Evolutionary conservation across 352 stramenopile species (phyloP), one percentile per base, ranked within the genome.

Genomic region (Pythium chondricola): DNA sequence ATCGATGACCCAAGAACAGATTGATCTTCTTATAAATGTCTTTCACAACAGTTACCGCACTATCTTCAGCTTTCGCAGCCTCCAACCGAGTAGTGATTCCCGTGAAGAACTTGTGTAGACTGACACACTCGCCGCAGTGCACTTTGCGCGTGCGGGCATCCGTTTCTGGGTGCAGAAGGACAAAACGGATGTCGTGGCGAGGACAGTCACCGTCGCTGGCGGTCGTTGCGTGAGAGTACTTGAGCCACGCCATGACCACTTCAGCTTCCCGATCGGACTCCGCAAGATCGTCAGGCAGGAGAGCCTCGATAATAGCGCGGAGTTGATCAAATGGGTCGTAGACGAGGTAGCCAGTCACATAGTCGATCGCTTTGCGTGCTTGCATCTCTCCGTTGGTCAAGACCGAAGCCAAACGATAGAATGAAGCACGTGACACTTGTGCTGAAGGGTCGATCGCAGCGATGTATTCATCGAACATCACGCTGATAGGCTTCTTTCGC

Each of bases 191-290:
- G 25, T 52, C 26, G 13, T 52, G 45, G 14, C 47, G 39, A 10
- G 47, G 47, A 22, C 47, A 51, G 1, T 33, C 3, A 6, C n/a
- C 22, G 29, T 33, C 29, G 13, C 7, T 33, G 8, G 7, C 13
- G 13, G 7, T 33, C 29, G 7, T 33, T 33, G 46, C 48, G n/a
- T 48, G 37, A 2, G 29, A 14, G 40, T 56, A 56, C 30, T 56
- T 56, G 2, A 56, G 48, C 48, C 29, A 33, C 29, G 29, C 29
- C 7, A 8, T 8, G 8, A 33, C 13, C 29, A 13, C 29, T 33
- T 33, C 29, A 33, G 29, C 29, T 33, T 33, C 7, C n/a, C n/a
- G n/a, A n/a, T n/a, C n/a, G n/a, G n/a, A n/a, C n/a, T n/a, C n/a
- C n/a, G n/a, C n/a, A n/a, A n/a, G n/a, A n/a, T n/a, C n/a, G n/a